Evolutionary conservation across 1,284 basidiomycete species (phyloP), one percentile per base, ranked within the genome.

Genomic region (Ustilago xerochloae): DNA sequence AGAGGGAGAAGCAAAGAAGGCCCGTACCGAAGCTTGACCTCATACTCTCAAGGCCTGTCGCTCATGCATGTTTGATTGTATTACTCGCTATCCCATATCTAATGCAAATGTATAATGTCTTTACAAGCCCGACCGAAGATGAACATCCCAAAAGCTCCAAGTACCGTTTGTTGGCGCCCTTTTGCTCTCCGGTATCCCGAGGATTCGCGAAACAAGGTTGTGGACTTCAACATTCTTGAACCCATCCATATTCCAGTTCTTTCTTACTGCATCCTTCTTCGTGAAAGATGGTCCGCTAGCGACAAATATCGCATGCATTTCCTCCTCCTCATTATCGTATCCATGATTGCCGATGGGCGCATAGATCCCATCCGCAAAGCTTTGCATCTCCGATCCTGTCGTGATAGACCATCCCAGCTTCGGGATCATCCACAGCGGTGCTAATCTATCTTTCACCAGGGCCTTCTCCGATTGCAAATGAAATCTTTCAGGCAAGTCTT

Each of bases 231-330:
- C 89, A 74, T 95, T 96, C 81, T 87, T 84, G 85, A 96, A 95
- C 90, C 26, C 90, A 88, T 74, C 89, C 89, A 60, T 88, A 38
- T 56, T 69, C 63, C 33, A 53, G 41, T 4, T 88, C 88, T 28
- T 18, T n/a, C 33, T 32, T 49, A 12, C 13, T 16, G 15, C 16
- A 9, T n/a, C 16, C 45, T 39, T 13, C 13, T 36, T 46, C 24
- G 88, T 84, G 12, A 91, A 90, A 81, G 93, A 93, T 0, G 93
- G 93, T 1, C 93, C 93, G 79, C 92, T 91, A 2, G 92, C 92
- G 66, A 95, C 90, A 84, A 96, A 95, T 84, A 93, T 91, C 0
- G 93, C 93, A 58, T 90, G 90, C 94, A 96, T 96, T 4, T 91
- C 87, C 9, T 86, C 80, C 38, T 90, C 88, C 15, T 87, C 84